Evolutionary conservation across 371 early-diverging fungal species (phyloP).

Genomic region (Furculomyces boomerangus): DNA sequence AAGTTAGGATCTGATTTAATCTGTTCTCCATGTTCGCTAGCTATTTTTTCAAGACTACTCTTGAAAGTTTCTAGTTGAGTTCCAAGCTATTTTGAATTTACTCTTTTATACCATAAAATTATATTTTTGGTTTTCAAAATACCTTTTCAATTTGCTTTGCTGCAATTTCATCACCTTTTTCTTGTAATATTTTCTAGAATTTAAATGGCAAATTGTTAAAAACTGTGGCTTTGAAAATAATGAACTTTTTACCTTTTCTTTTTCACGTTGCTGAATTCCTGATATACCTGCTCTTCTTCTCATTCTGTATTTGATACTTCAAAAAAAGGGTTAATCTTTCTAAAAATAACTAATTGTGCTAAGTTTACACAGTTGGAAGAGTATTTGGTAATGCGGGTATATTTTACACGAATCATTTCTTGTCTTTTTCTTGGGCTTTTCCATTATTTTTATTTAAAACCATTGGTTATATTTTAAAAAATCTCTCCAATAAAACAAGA

Average conservation of each 20-base stretch:
- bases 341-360: no score
- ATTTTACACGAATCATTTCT: no score
- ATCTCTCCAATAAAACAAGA: no score
- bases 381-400: no score
- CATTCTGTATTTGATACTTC: conserved; percentile 1
- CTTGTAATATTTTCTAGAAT: conserved; percentile 1
- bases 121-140: not conserved
- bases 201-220: not conserved
- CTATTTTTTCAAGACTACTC: conserved; percentile 65
- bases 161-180: conserved; percentile 4
- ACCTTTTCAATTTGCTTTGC: conserved; percentile 2
- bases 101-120: not conserved
- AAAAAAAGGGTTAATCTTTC: no score
- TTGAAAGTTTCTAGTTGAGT: conserved; percentile 61
- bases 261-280: conserved; percentile 1
- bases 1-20: conserved; percentile 76
- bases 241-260: not conserved
- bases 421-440: no score
- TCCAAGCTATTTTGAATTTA: conserved; percentile 30
- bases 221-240: not conserved
- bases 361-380: no score
- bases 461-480: no score
- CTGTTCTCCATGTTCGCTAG: conserved; percentile 64
- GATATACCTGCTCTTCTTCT: conserved; percentile 1
- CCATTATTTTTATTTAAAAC: no score